A percentile compares a stretch with the other conserved stretches of the same genome.
These are phyloP conservation scores for Thelonectria blattea DNA, from an alignment of 2,329 filamentous ascomycete species.

Conservation along the genomic window DNA sequence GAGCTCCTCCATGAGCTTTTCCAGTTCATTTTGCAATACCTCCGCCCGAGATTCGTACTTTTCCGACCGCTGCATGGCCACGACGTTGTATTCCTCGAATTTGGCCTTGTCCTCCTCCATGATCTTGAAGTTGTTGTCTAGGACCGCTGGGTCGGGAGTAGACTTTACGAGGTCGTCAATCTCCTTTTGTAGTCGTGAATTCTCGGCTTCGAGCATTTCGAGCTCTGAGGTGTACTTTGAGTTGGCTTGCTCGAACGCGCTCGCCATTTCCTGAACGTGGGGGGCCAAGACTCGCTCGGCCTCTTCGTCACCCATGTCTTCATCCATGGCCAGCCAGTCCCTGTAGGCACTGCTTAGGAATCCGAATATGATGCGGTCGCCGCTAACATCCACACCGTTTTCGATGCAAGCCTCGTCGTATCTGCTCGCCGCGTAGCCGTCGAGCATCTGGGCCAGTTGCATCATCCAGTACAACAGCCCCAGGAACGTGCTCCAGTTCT, in stretches of 20 bases:
- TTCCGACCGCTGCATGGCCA: slow-evolving; percentile 82
- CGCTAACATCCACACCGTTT: slow-evolving; percentile 83
- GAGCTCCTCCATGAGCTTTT: slow-evolving; percentile 77
- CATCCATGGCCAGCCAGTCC: slow-evolving; percentile 92
- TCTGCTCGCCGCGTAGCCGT: slow-evolving; percentile 75
- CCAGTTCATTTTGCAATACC: slow-evolving; percentile 84
- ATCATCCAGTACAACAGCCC: slow-evolving; percentile 98
- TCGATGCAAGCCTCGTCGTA: slow-evolving; percentile 93
- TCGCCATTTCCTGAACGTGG: slow-evolving; percentile 86
- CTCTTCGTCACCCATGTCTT: slow-evolving; percentile 85
- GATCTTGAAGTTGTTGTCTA: slow-evolving; percentile 90
- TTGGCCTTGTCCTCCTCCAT: slow-evolving; percentile 94
- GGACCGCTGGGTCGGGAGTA: slow-evolving; percentile 79
- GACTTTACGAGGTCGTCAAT: slow-evolving; percentile 90
- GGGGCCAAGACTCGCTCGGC: slow-evolving; percentile 79
- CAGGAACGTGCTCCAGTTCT: slow-evolving; percentile 96
- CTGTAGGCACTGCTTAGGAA: slow-evolving; percentile 90
- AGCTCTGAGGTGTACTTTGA: slow-evolving; percentile 85
- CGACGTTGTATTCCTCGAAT: slow-evolving; percentile 92
- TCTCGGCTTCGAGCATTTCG: slow-evolving; percentile 84
- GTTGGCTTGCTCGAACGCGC: slow-evolving; percentile 84
- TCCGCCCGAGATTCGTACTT: slow-evolving; percentile 85
- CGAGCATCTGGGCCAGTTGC: slow-evolving; percentile 94
- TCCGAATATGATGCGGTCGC: slow-evolving; percentile 92
- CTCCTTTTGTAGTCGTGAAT: slow-evolving; percentile 79